Conservation (phyloP, 2,329 filamentous ascomycete genomes). For the Colletotrichum camelliae region DNA sequence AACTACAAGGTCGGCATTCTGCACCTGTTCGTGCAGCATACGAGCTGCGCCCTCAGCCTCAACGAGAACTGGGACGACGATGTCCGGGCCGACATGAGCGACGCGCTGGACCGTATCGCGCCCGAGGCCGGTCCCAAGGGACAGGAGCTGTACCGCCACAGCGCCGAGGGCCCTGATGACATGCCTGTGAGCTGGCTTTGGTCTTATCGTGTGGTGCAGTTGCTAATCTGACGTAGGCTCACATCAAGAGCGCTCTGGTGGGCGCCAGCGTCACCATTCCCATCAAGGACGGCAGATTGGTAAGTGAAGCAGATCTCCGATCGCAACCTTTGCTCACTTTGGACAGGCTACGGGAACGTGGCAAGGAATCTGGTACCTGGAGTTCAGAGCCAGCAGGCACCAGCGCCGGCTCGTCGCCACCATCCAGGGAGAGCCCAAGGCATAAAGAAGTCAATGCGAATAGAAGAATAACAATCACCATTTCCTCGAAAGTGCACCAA, state of each 20-base stretch:
- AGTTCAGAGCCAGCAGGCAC: constrained; percentile 82
- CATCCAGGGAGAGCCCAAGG: constrained; percentile 82
- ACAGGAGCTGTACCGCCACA: constrained; percentile 80
- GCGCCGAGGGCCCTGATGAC: constrained; percentile 87
- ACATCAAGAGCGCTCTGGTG: constrained; percentile 90
- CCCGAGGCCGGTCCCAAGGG: constrained; percentile 77
- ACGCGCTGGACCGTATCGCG: constrained; percentile 89
- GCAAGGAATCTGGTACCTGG: constrained; percentile 94
- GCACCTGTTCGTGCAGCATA: constrained; percentile 95
- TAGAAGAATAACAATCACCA: background rate
- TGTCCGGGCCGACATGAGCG: constrained; percentile 92
- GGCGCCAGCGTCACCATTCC: constrained; percentile 91
- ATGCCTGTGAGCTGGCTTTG: constrained; percentile 71
- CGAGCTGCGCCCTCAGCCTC: constrained; percentile 84
- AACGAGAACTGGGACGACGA: constrained; percentile 92
- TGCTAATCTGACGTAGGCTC: constrained; percentile 61
- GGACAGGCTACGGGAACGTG: constrained; percentile 69
- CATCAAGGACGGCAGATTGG: constrained; percentile 83
- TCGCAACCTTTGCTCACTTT: background rate
- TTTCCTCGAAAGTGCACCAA: background rate
- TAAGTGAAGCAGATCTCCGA: constrained; percentile 36
- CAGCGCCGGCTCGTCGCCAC: constrained; percentile 86
- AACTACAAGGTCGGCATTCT: constrained; percentile 86
- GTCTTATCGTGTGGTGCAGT: background rate
- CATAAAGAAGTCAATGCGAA: constrained; percentile 26